Evolutionary conservation across 768 basidiomycete genomes (phyloP), one percentile per base, ranked within the genome.

Genomic region (Podaxis pistillaris): DNA sequence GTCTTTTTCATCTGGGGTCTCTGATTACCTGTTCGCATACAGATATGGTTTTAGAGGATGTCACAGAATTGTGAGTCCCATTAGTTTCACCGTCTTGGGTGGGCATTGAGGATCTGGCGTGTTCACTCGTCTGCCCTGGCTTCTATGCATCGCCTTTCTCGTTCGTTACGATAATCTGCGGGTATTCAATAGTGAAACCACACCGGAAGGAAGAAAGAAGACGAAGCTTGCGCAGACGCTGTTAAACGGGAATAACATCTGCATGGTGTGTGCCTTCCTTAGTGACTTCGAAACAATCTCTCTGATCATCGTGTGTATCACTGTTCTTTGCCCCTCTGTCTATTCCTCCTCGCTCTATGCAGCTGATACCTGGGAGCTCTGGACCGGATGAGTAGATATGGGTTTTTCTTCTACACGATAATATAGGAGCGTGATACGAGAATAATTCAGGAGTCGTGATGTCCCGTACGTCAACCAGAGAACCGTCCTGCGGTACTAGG

Each of bases 41-140:
- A 94, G 93, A 94, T 72, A 93, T 96, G 90, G 94, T 96, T 5
- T 76, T 99, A 58, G 94, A 98, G 72, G 95, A 99, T 68, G 96
- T 98, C 7, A 96, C 87, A 5, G 96, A 99, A 78, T 97, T 89
- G 96, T 98, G 63, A 66, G 93, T 80, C 36, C 15, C 36, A 50
- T 24, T 46, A 19, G 15, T 46, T 19, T 17, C n/a, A 8, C 8
- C 9, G 44, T 46, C 44, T 8, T 46, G 19, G 2, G 44, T 8
- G 7, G n/a, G n/a, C 7, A 5, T 41, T 41, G 40, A 41, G 40
- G 13, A 41, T 41, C 40, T 41, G 12, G 40, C 15, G 12, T 6
- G 40, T 41, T 41, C 17, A 41, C 17, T n/a, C 40, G 7, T 41
- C 4, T 13, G 13, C 6, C 13, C 44, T 19, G 17, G 17, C 44